These are phyloP conservation scores for Hyaloscypha bicolor DNA, from an alignment of 495 filamentous ascomycete genomes.

Conservation along the genomic window DNA sequence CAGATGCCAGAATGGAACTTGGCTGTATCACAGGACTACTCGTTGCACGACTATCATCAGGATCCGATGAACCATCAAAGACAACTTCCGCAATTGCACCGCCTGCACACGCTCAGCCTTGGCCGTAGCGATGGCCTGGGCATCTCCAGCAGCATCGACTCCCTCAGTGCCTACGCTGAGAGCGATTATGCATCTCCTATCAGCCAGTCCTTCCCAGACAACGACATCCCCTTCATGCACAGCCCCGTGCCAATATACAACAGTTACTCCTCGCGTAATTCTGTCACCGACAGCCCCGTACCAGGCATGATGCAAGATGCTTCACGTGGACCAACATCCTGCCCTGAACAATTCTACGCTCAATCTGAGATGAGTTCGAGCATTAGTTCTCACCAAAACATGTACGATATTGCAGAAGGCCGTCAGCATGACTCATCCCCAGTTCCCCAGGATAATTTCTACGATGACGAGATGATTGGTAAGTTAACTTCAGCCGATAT, in stretches of 20 bases:
- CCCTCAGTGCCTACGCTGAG: constrained; percentile 47
- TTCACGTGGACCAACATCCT: constrained; percentile 50
- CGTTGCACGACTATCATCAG: constrained; percentile 25
- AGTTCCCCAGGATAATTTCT: constrained; percentile 40
- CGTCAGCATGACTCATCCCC: constrained; percentile 37
- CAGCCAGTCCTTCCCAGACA: constrained; percentile 50
- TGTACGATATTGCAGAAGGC: constrained; percentile 34
- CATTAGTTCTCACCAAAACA: constrained; percentile 36
- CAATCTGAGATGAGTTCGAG: constrained; percentile 39
- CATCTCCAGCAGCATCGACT: constrained; percentile 50
- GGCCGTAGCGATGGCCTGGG: constrained; percentile 26
- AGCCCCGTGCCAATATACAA: constrained; percentile 57
- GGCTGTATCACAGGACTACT: constrained; percentile 27
- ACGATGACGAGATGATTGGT: constrained; percentile 48
- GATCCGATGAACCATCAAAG: constrained; percentile 30
- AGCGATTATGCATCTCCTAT: constrained; percentile 57
- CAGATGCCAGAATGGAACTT: constrained; percentile 31
- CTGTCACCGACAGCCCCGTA: constrained; percentile 52
- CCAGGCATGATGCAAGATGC: constrained; percentile 48
- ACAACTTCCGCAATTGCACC: constrained; percentile 31
- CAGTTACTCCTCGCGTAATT: constrained; percentile 47
- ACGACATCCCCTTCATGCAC: constrained; percentile 51
- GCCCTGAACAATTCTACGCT: constrained; percentile 40
- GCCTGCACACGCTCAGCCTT: constrained; percentile 30
- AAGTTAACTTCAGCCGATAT: constrained; percentile 29